Conservation (phyloP, 768 basidiomycete genomes). For the Boletus rex-veris region DNA sequence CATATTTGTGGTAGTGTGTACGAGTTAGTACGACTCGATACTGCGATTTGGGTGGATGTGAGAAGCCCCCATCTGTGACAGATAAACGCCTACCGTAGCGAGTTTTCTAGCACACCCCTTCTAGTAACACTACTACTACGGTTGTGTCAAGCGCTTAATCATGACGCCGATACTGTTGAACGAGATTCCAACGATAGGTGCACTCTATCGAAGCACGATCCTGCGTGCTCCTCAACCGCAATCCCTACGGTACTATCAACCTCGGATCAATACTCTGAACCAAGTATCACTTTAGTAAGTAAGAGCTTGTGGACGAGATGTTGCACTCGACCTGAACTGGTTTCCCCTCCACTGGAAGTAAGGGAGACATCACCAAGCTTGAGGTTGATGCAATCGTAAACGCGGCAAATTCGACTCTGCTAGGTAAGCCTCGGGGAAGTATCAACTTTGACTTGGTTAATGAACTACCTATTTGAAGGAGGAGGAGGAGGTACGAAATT, state of each 20-base stretch:
- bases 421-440: slow-evolving; percentile 43
- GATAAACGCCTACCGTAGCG: no score
- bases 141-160: background rate
- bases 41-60: no score
- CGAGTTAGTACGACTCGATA: no score
- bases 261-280: slow-evolving; percentile 41
- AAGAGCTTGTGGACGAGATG: background rate
- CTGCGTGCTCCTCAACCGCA: slow-evolving; percentile 35
- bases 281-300: slow-evolving; percentile 69
- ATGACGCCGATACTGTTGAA: slow-evolving; percentile 28
- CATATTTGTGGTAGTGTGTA: no score
- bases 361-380: slow-evolving; percentile 75
- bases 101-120: no score
- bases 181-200: slow-evolving; percentile 54
- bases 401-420: slow-evolving; percentile 70
- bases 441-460: background rate
- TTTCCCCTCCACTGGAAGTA: slow-evolving; percentile 38
- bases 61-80: no score
- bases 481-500: slow-evolving; percentile 66
- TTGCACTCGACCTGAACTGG: background rate
- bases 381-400: slow-evolving; percentile 76
- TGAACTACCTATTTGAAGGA: slow-evolving; percentile 38
- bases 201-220: slow-evolving; percentile 45
- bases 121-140: no score
- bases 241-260: slow-evolving; percentile 28